Base-by-base conservation (phyloP, 2,329 filamentous ascomycete species). In the Elsinoe necatrix region DNA sequence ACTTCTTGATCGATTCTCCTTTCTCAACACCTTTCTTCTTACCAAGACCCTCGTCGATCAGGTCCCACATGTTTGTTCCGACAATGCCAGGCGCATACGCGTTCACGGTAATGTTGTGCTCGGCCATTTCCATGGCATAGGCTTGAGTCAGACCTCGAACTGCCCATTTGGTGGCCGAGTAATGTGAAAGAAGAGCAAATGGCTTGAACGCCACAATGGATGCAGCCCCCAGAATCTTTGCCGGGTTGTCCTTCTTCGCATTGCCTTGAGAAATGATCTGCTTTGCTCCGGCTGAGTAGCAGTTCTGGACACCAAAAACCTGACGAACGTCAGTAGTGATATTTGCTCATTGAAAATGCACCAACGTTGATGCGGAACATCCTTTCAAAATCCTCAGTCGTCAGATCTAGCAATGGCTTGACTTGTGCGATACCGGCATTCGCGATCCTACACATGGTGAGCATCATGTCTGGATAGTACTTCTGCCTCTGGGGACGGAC, bases 41-140 rank as follows among this genome's bases (percentile, higher is more conserved):
- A 0, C 76, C 80, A 29, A 85, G 60, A 57, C 78, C 77, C 60
- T 80, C 77, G 59, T 86, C 84, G 55, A 87, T 85, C 1, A 80
- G 64, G 45, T 86, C 83, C 83, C 83, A 87, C 83, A 86, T 86
- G 0, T 74, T 72, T 0, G 82, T 86, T 0, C 78, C 81, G 0
- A 87, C 82, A 48, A 87, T 84, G 0, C 84, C 84, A 0, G 84
- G 84, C 0, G 81, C 83, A 63, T 86, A 86, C 0, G 79, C 77
- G 61, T 87, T 87, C 18, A 79, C 82, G 0, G 80, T 85, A 65
- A 87, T 86, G 58, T 80, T 74, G 64, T 86, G 77, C 47, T 71
- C 68, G 0, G 83, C 83, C 68, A 86, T 74, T 60, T 85, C 83
- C 75, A 84, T 81, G 0, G 84, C 83, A 60, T 84, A 84, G 0